Base-by-base conservation (phyloP, 495 filamentous ascomycete species). In the Penicillium arizonense region DNA sequence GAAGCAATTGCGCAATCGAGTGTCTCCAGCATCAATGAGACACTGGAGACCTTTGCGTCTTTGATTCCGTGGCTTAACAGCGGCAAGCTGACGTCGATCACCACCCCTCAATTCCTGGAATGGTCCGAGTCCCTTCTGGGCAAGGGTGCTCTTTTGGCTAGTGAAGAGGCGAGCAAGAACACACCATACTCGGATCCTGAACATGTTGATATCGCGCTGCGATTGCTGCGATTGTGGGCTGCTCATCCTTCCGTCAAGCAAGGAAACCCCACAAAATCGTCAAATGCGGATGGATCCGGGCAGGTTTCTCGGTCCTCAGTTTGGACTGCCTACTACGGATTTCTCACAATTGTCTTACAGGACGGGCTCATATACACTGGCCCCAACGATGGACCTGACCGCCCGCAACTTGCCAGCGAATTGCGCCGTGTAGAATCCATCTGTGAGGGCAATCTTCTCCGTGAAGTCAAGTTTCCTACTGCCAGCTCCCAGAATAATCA, bases 121-220 rank as follows among this genome's bases (percentile, higher is more conserved):
- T 96, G 91, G 91, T 83, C 87, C 7, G 89, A 96, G 59, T 79
- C 85, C 13, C 78, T 90, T 26, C 70, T 96, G 6, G 85, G 84
- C 1, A 85, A 86, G 46, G 84, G 84, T 46, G 91, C 88, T 60
- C 77, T 85, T 55, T 61, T 88, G 45, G 78, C 82, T 11, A 78
- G 79, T 52, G 77, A 85, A 53, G 76, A 80, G 36, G 70, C 82
- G 4, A 67, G 74, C 46, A 73, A 72, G 14, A 72, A 72, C 13
- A 44, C 60, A 6, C 35, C 58, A 11, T 48, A 44, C 39, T 57
- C 63, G 8, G 52, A 65, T 44, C 59, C 56, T 23, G 56, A 63
- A 26, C 55, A 67, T 43, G 64, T 73, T 34, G 62, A 69, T 28
- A 63, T 67, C 28, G 73, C 75, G 4, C 54, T 77, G 45, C 64